A percentile compares a stretch with the other conserved stretches of the same genome.
Conservation (phyloP, 129 eudicot genomes). For the Deinandra increscens region DNA sequence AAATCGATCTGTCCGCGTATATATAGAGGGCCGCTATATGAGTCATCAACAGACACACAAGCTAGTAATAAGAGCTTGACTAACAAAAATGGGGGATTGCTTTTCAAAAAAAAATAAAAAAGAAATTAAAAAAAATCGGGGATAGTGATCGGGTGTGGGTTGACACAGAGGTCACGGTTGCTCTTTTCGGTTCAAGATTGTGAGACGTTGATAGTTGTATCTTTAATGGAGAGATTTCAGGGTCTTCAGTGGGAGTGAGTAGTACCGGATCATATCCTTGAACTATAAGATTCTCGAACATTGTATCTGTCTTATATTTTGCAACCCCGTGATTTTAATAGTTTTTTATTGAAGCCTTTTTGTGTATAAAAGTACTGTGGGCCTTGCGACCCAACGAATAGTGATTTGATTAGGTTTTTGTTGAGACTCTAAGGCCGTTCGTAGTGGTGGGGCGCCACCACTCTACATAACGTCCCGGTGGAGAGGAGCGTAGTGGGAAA, state of each 20-base stretch:
- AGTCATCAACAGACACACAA: constrained; percentile 14
- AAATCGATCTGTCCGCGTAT: neutral
- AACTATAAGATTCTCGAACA: neutral
- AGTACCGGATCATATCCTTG: neutral
- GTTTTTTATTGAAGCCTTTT: too few species aligned
- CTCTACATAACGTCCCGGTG: too few species aligned
- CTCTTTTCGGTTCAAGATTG: neutral
- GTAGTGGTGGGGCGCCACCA: too few species aligned
- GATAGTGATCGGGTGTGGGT: neutral
- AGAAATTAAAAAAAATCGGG: too few species aligned
- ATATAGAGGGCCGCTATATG: constrained; percentile 17
- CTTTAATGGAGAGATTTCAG: neutral
- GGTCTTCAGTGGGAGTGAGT: neutral
- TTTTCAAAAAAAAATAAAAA: too few species aligned
- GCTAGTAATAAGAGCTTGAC: constrained; percentile 17
- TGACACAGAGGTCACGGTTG: constrained; percentile 11
- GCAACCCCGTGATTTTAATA: too few species aligned
- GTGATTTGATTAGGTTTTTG: too few species aligned
- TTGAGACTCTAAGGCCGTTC: too few species aligned
- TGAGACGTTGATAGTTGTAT: neutral
- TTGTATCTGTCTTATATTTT: too few species aligned
- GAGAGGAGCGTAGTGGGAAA: too few species aligned
- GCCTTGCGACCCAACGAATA: too few species aligned
- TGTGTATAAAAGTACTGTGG: too few species aligned
- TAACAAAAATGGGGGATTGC: neutral